These are phyloP conservation scores for Elsinoe fawcettii DNA, from an alignment of 2,329 filamentous ascomycete species.

Conservation along the genomic window DNA sequence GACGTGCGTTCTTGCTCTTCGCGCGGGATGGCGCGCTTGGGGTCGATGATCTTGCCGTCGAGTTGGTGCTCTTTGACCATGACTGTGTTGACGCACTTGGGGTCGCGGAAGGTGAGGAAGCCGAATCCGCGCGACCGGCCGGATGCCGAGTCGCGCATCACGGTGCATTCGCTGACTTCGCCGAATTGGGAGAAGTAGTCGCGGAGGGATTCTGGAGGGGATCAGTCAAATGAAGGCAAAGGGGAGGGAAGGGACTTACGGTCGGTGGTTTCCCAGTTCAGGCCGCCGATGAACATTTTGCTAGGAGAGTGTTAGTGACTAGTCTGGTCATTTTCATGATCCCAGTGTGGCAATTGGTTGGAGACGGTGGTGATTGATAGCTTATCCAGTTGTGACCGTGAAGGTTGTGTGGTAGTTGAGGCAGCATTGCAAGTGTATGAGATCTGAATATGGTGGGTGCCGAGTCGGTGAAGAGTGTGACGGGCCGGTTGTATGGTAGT, in stretches of 20 bases:
- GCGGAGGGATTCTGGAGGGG: slow-evolving; percentile 73
- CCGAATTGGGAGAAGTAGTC: slow-evolving; percentile 98
- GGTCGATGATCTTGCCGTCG: slow-evolving; percentile 98
- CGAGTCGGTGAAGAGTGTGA: too few relatives aligned
- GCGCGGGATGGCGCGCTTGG: slow-evolving; percentile 91
- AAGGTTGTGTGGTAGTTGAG: background rate
- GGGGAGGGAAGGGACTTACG: slow-evolving; percentile 52
- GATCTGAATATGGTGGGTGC: too few relatives aligned
- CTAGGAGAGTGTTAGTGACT: slow-evolving; percentile 44
- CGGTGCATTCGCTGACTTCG: slow-evolving; percentile 93
- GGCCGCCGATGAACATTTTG: slow-evolving; percentile 98
- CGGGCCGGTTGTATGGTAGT: too few relatives aligned
- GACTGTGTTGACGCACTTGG: slow-evolving; percentile 95
- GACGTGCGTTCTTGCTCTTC: slow-evolving; percentile 97
- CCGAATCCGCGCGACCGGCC: slow-evolving; percentile 93
- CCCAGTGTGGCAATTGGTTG: background rate
- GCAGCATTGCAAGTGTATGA: too few relatives aligned
- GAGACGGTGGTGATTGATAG: background rate
- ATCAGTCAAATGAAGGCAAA: slow-evolving; percentile 25
- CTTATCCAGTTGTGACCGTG: background rate
- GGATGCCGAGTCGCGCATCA: slow-evolving; percentile 95
- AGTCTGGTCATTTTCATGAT: background rate
- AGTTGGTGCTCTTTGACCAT: slow-evolving; percentile 99
- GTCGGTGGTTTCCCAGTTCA: slow-evolving; percentile 99
- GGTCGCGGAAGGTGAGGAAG: slow-evolving; percentile 95